Conservation (phyloP, 2,329 filamentous ascomycete species). For the Aspergillus brasiliensis region DNA sequence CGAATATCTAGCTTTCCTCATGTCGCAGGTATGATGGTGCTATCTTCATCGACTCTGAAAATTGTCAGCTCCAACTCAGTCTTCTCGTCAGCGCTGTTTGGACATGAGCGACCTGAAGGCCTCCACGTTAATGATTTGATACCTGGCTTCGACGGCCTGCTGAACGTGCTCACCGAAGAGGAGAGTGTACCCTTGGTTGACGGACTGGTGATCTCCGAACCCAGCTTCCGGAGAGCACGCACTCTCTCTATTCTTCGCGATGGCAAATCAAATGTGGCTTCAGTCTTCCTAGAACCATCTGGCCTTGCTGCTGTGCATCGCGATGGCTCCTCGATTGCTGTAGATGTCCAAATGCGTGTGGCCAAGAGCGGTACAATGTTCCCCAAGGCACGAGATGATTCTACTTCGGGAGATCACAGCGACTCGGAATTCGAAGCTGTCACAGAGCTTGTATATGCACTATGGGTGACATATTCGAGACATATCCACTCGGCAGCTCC, state of each 20-base stretch:
- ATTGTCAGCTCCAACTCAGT: conserved; percentile 94
- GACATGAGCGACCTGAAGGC: conserved; percentile 80
- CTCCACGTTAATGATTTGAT: conserved; percentile 77
- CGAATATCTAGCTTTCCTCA: conserved; percentile 93
- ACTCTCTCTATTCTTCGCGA: conserved; percentile 82
- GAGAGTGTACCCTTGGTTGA: conserved; percentile 82
- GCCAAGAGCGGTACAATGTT: conserved; percentile 81
- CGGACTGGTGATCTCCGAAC: conserved; percentile 95
- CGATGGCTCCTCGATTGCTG: conserved; percentile 87
- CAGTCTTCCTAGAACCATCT: conserved; percentile 78
- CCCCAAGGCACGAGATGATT: conserved; percentile 61
- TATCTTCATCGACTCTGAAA: conserved; percentile 74
- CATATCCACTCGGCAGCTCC: conserved; percentile 78
- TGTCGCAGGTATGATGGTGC: conserved; percentile 93
- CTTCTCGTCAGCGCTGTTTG: conserved; percentile 90
- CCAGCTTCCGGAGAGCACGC: conserved; percentile 87
- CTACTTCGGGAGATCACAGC: conserved; percentile 62
- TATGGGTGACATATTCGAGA: conserved; percentile 96
- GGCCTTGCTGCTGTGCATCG: conserved; percentile 84
- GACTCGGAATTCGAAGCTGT: conserved; percentile 57
- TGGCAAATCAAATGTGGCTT: conserved; percentile 74
- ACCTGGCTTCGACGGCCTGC: conserved; percentile 81
- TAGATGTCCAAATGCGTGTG: conserved; percentile 95
- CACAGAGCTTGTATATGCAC: conserved; percentile 83
- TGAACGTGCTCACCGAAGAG: conserved; percentile 80